Percentiles rank a stretch among this genome's conserved stretches.
Conservation (phyloP, 352 stramenopile species). For the Phytophthora kernoviae region DNA sequence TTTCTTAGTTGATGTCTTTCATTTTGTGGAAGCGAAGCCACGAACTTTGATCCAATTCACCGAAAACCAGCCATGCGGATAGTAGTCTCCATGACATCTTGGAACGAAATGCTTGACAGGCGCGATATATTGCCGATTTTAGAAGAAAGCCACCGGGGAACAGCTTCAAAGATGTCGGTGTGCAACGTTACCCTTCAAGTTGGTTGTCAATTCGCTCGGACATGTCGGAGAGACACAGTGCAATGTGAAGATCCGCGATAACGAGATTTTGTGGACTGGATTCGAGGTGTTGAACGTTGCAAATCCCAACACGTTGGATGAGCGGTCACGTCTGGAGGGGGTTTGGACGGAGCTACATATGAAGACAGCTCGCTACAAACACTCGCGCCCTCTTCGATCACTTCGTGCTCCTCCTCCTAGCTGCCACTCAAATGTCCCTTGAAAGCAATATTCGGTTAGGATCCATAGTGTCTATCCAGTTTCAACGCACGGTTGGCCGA, state of each 20-base stretch:
- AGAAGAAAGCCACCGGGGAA: background rate
- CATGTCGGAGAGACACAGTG: background rate
- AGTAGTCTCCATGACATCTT: background rate
- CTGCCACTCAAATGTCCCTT: no score
- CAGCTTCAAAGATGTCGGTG: conserved; percentile 1
- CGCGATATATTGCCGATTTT: background rate
- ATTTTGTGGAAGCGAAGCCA: background rate
- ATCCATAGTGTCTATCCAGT: no score
- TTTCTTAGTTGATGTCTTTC: background rate
- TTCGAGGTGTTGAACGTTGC: background rate
- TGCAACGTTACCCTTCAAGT: conserved; percentile 15
- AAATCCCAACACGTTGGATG: background rate
- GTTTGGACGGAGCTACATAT: background rate
- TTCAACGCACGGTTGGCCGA: no score
- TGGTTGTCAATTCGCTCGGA: conserved; percentile 24
- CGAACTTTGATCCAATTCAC: background rate
- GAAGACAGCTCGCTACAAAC: background rate
- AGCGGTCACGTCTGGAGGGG: background rate
- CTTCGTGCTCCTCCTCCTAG: no score
- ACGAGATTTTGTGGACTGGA: background rate
- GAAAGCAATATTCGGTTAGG: no score
- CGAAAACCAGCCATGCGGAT: background rate
- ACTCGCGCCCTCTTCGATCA: background rate
- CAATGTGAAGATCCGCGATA: background rate
- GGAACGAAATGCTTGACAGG: background rate